Evolutionary conservation across 805 yeast genomes (phyloP), one percentile per base, ranked within the genome.

Genomic region (Nakazawaea ernobii): DNA sequence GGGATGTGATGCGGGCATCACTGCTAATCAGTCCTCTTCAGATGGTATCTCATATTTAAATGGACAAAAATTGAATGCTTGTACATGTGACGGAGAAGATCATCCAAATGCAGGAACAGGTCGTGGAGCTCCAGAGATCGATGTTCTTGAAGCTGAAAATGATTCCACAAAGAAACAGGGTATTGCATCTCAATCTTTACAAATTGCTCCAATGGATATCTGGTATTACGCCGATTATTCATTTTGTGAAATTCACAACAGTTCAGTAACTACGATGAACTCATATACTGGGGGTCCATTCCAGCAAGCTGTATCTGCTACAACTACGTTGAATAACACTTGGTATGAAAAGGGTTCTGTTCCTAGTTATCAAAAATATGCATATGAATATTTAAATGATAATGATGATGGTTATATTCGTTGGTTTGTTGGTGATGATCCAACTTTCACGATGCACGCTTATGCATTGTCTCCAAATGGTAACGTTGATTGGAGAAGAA

Each of bases 201-300:
- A 75, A 59, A 59, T 75, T 51, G 80, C 80, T 8, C 80, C 80
- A 1, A 65, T 63, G 57, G 79, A 75, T 56, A 66, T 74, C 36
- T 75, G 80, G 80, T 75, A 74, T 53, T 59, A 58, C 53, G 77
- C 80, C 3, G 79, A 75, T 55, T 74, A 74, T 56, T 66, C 69
- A 49, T 75, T 66, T 50, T 59, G 74, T 38, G 71, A 67, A 39
- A 58, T 75, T 37, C 58, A 73, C 52, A 71, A 75, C 53, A 32
- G 36, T 6, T 60, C 70, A 14, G 62, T 68, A 29, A 69, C 79
- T 1, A 52, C 67, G 13, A 69, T 74, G 71, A 71, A 70, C 52
- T 60, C 73, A 0, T 74, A 70, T 52, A 61, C 74, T 10, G 80
- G 80, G 7, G 76, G 77, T 11, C 79, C 79, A 2, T 67, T 63